Percentiles rank a stretch among this genome's conserved stretches.
Conservation (phyloP, 176 grass and related monocot species). For the Tillandsia fasciculata region DNA sequence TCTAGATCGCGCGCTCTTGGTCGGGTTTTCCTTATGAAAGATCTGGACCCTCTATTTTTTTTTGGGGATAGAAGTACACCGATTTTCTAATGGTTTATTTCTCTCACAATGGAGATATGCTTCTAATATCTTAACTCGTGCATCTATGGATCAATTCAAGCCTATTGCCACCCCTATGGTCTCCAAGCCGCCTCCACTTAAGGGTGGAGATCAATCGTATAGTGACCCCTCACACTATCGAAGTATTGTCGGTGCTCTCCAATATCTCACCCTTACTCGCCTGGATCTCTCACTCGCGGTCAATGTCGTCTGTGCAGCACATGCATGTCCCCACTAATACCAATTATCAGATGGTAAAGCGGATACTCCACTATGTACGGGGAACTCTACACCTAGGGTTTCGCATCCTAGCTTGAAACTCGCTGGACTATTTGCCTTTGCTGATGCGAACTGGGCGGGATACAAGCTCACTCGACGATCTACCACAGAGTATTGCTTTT, state of each 20-base stretch:
- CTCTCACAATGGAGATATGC: neutral
- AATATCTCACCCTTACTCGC: slow-evolving; percentile 6
- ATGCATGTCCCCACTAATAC: neutral
- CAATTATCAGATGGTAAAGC: neutral
- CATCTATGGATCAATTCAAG: neutral
- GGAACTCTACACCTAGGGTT: neutral
- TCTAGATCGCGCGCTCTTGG: too few species aligned
- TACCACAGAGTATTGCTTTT: neutral
- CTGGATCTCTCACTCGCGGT: neutral
- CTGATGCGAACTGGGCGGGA: neutral
- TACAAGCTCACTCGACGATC: neutral
- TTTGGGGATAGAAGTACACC: neutral
- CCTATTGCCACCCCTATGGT: neutral
- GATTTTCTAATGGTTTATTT: neutral
- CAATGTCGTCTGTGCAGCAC: neutral
- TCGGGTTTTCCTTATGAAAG: too few species aligned
- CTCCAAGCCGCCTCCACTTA: neutral
- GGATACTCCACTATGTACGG: neutral
- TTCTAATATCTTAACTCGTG: neutral
- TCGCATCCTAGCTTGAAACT: neutral
- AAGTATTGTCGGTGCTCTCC: neutral
- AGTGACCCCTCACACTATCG: neutral
- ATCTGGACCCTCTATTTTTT: too few species aligned
- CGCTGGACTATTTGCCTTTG: neutral
- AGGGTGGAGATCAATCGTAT: neutral